A percentile compares a stretch with the other conserved stretches of the same genome.
phyloP scores from a whole-genome alignment of 2,329 filamentous ascomycete species.

The Fusarium clavum region DNA sequence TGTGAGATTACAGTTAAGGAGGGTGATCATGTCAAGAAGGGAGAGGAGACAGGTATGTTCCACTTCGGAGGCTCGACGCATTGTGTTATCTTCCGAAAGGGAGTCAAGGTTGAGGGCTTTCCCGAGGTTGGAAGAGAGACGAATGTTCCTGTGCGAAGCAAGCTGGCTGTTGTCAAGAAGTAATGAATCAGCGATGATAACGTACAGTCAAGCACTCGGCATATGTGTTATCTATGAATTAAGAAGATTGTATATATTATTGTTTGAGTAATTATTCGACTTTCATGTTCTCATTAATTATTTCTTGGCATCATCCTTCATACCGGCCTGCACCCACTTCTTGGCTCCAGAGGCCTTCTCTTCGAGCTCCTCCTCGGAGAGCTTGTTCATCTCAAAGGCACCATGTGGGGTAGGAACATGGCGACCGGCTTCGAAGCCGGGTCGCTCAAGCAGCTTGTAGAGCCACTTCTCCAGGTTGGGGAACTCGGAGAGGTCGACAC shows the following conservation, averaged over 20 bases:
- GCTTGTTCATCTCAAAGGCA: slow-evolving; percentile 61
- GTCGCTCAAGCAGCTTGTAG: slow-evolving; percentile 73
- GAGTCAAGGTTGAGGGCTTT: slow-evolving; percentile 60
- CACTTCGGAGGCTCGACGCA: slow-evolving; percentile 81
- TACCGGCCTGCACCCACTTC: slow-evolving; percentile 75
- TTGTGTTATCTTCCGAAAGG: slow-evolving; percentile 73
- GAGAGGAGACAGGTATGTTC: slow-evolving; percentile 81
- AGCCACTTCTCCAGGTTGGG: slow-evolving; percentile 83
- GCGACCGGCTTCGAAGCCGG: slow-evolving; percentile 79
- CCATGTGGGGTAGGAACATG: slow-evolving; percentile 77
- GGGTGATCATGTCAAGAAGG: slow-evolving; percentile 74
- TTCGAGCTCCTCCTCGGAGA: slow-evolving; percentile 67
- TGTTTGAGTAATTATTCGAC: background rate
- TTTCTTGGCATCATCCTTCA: slow-evolving; percentile 74
- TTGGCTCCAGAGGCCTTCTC: slow-evolving; percentile 63
- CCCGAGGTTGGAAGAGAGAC: slow-evolving; percentile 51
- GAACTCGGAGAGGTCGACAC: slow-evolving; percentile 76
- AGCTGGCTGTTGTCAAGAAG: slow-evolving; percentile 50
- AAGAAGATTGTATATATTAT: slow-evolving; percentile 8
- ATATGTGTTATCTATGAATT: background rate
- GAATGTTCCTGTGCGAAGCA: slow-evolving; percentile 56
- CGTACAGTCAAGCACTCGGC: background rate
- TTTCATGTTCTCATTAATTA: slow-evolving; percentile 23
- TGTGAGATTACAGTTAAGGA: slow-evolving; percentile 77
- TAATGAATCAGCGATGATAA: background rate